Base-by-base conservation (phyloP, 1,139 yeast species). In the Debaryomyces fabryi region DNA sequence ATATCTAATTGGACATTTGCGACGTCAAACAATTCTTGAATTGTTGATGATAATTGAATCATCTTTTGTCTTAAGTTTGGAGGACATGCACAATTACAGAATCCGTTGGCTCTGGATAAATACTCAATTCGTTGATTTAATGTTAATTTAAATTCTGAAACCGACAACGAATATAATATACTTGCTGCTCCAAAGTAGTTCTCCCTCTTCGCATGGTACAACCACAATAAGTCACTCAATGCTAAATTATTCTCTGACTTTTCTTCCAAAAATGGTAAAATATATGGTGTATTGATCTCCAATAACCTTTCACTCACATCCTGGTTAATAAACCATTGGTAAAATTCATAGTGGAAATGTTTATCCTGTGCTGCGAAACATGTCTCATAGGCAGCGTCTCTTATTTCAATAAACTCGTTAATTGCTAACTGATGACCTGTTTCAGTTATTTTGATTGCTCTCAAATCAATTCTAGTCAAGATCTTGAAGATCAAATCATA, bases 101-200 rank as follows among this genome's bases (percentile, higher is more conserved):
- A 92, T 2, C 97, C 97, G 64, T 87, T 88, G 0, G 97, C 98
- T 56, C 98, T 81, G 1, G 97, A 88, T 51, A 93, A 76, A 61
- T 82, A 91, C 65, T 92, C 97, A 44, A 93, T 86, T 64, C 99
- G 80, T 58, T 87, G 86, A 36, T 80, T 77, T 52, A 93, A 76
- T 36, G 79, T 71, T 48, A 93, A 74, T 12, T 79, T 79, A 64
- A 91, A 91, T 47, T 85, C 87, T 24, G 96, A 85, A 20, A 83
- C 74, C 0, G 97, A 86, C 52, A 93, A 71, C 7, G 83, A 77
- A 58, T 86, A 87, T 50, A 95, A 76, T 30, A 90, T 88, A 55
- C 82, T 82, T 0, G 98, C 97, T 15, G 98, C 96, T 40, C 85
- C 84, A 58, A 81, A 85, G 63, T 85, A 87, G 52, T 85, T 81